Evolutionary conservation across 129 eudicot species (phyloP), one percentile per base, ranked within the genome.

Genomic region (Saposhnikovia divaricata): DNA sequence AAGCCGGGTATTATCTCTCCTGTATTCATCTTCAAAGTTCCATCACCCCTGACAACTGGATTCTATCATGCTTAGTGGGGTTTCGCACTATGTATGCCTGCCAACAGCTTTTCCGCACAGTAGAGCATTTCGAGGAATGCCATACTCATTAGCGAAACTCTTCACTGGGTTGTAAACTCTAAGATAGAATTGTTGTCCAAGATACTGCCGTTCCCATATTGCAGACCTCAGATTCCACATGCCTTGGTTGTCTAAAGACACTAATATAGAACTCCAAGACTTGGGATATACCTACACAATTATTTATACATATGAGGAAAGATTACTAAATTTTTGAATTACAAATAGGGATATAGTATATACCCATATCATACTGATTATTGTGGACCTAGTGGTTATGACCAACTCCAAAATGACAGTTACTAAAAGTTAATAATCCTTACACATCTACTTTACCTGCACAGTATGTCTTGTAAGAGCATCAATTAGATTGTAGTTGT

Each of bases 141-240:
- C 91, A 28, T 95, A 92, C 53, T 95, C 98, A 16, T 87, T 95
- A 3, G 92, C 86, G 38, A 92, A 83, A 84, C 88, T 90, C 5
- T 66, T 83, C 37, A 79, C 81, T 0, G 92, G 92, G 79, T 87
- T 85, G 84, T 83, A 90, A 19, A 95, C 97, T 76, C 95, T 79
- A 39, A 95, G 89, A 79, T 95, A 95, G 77, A 95, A 87, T 61
- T 95, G 99, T 82, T 95, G 99, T 37, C 99, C 99, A 6, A 95
- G 90, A 77, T 95, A 95, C 65, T 95, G 99, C 57, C 96, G 83
- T 57, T 85, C 91, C 99, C 99, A 95, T 80, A 86, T 82, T 9
- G 99, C 89, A 9, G 97, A 92, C 83, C 99, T 92, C 83, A 94
- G 3, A 70, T 94, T 92, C 98, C 98, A 94, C 98, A 94, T 94